Conservation (phyloP, 2,329 filamentous ascomycete species). For the Exophiala aquamarina region DNA sequence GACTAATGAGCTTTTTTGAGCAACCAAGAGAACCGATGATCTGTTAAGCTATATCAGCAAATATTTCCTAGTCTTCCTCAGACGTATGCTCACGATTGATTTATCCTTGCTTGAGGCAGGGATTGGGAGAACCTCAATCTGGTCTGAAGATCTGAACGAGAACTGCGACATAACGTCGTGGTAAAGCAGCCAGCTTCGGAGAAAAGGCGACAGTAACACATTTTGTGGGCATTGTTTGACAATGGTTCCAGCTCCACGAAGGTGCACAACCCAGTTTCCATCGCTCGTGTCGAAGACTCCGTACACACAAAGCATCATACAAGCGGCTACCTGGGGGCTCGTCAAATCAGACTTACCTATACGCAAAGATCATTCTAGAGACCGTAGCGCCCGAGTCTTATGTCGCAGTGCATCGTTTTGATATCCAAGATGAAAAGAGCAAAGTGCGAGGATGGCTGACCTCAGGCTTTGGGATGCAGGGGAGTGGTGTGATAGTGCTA, state of each 20-base stretch:
- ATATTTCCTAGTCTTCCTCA: not conserved
- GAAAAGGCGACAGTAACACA: not conserved
- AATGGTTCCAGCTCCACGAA: not conserved
- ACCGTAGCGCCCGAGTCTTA: conserved; percentile 2
- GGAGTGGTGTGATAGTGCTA: not conserved
- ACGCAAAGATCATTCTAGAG: not conserved
- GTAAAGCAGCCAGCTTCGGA: conserved; percentile 4
- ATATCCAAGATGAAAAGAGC: conserved; percentile 1
- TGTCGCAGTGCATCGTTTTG: not conserved
- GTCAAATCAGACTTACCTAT: not conserved
- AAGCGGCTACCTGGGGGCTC: conserved; percentile 2
- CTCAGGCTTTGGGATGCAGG: conserved; percentile 1
- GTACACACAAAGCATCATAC: conserved; percentile 7
- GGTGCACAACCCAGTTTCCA: conserved; percentile 4
- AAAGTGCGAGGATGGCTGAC: conserved; percentile 1
- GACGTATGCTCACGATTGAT: not conserved
- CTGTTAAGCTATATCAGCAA: not conserved
- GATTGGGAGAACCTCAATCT: not conserved
- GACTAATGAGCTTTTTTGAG: conserved; percentile 1
- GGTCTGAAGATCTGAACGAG: not conserved
- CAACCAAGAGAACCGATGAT: conserved; percentile 9
- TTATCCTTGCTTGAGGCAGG: not conserved
- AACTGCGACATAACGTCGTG: conserved; percentile 5
- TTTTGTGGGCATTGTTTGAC: not conserved
- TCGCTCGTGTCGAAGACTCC: conserved; percentile 5